phyloP scores from a whole-genome alignment of 164 flowering plant species.

The Umbilicus rupestris region DNA sequence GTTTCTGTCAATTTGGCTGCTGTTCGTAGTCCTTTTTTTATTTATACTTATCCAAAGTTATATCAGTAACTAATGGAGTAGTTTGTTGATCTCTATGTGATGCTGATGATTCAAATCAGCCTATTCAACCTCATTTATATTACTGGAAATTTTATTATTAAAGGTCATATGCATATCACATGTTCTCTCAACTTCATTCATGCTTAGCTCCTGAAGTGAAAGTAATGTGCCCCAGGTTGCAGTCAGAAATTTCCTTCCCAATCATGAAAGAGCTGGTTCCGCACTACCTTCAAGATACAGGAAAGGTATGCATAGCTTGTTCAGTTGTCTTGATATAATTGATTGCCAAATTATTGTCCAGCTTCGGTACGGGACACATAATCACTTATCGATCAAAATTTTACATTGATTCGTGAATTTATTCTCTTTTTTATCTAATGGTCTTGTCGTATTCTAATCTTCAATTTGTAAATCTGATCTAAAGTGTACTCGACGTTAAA shows the following conservation, averaged over 20 bases:
- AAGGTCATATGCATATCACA: not conserved
- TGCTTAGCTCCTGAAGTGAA: not conserved
- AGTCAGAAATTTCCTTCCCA: slow-evolving; percentile 82
- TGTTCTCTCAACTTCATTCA: not conserved
- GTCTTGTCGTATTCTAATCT: not conserved
- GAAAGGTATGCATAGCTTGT: slow-evolving; percentile 43
- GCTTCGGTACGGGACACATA: not conserved
- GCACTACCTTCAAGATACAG: slow-evolving; percentile 82
- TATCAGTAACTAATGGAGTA: not conserved
- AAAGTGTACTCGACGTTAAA: not conserved
- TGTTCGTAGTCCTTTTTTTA: not conserved
- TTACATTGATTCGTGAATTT: not conserved
- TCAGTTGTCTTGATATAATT: not conserved
- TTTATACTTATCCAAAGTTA: not conserved
- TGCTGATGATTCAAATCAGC: not conserved
- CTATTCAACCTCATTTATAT: not conserved
- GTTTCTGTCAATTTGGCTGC: not conserved
- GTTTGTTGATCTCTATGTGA: not conserved
- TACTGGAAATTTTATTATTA: not conserved
- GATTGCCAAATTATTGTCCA: not conserved
- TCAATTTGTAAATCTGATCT: not conserved
- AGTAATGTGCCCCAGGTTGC: slow-evolving; percentile 38
- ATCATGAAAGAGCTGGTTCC: slow-evolving; percentile 87
- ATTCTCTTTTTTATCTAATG: not conserved
- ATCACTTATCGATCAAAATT: not conserved